These are phyloP conservation scores for Cercospora sojina DNA, from an alignment of 2,329 filamentous ascomycete genomes.

Conservation along the genomic window DNA sequence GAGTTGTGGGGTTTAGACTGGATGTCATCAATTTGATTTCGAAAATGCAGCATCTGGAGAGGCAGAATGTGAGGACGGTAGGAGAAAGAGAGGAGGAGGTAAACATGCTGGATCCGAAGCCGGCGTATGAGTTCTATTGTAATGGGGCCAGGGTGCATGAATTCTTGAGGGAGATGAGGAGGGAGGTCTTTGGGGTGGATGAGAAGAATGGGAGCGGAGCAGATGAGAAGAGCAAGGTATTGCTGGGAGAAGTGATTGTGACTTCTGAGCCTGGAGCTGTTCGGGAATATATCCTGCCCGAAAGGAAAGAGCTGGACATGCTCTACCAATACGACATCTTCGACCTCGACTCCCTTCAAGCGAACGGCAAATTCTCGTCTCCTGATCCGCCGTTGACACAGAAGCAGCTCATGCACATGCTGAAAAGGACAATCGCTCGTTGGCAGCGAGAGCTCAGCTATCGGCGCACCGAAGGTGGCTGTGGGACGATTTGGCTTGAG, in stretches of 20 bases:
- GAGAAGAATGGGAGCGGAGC: background rate
- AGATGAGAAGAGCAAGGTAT: conserved; percentile 39
- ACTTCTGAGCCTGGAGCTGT: conserved; percentile 50
- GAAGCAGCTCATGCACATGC: conserved; percentile 37
- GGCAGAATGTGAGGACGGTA: background rate
- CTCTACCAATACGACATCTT: conserved; percentile 68
- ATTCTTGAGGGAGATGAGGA: conserved; percentile 23
- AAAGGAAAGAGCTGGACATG: conserved; percentile 63
- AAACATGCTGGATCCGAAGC: conserved; percentile 40
- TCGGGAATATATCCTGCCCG: conserved; percentile 51
- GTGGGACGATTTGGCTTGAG: conserved; percentile 64
- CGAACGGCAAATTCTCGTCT: conserved; percentile 48
- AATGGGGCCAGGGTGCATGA: conserved; percentile 21
- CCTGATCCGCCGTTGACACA: conserved; percentile 46
- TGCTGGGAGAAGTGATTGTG: conserved; percentile 52
- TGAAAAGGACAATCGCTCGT: conserved; percentile 56
- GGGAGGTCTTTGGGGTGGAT: conserved; percentile 42
- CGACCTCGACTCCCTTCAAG: conserved; percentile 47
- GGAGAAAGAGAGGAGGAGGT: conserved; percentile 43
- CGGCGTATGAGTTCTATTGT: conserved; percentile 22
- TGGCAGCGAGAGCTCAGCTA: conserved; percentile 60
- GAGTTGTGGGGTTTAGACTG: conserved; percentile 48
- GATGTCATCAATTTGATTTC: conserved; percentile 52
- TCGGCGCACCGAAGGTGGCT: conserved; percentile 52
- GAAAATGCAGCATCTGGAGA: conserved; percentile 41